Evolutionary conservation across 2,329 filamentous ascomycete species (phyloP).

Genomic region (Xylariaceae sp.): DNA sequence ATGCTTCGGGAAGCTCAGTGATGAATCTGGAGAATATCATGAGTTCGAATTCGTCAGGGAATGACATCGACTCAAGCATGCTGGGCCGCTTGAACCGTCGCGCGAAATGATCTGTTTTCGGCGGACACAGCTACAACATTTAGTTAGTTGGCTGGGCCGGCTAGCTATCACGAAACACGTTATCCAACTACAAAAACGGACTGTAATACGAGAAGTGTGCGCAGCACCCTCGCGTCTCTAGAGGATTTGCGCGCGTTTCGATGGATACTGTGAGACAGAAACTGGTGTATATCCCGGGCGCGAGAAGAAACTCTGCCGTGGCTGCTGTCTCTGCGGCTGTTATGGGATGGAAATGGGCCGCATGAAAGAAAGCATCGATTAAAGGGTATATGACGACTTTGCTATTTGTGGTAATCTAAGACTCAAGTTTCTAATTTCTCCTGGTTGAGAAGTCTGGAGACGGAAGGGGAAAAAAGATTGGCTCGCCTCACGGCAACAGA

Average conservation of each 20-base stretch:
- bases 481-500: slow-evolving; percentile 33
- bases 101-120: not conserved
- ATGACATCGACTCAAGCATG: slow-evolving; percentile 55
- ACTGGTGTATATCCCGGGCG: too few relatives aligned
- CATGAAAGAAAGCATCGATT: slow-evolving; percentile 14
- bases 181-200: not conserved
- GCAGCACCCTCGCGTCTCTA: too few relatives aligned
- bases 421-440: slow-evolving; percentile 9
- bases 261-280: too few relatives aligned
- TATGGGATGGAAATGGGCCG: too few relatives aligned
- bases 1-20: slow-evolving; percentile 41
- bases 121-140: slow-evolving; percentile 11
- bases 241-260: too few relatives aligned
- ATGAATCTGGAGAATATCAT: slow-evolving; percentile 53
- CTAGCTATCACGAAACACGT: not conserved
- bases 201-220: not conserved
- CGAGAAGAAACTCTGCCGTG: too few relatives aligned
- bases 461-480: slow-evolving; percentile 29
- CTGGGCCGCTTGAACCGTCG: slow-evolving; percentile 47
- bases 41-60: slow-evolving; percentile 36
- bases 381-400: slow-evolving; percentile 19
- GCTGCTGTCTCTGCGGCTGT: too few relatives aligned
- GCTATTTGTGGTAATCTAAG: slow-evolving; percentile 4
- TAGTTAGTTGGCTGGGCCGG: slow-evolving; percentile 17
- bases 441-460: slow-evolving; percentile 11